Base-by-base conservation (phyloP, 305 asterid genomes). In the Solanum hybrid region DNA sequence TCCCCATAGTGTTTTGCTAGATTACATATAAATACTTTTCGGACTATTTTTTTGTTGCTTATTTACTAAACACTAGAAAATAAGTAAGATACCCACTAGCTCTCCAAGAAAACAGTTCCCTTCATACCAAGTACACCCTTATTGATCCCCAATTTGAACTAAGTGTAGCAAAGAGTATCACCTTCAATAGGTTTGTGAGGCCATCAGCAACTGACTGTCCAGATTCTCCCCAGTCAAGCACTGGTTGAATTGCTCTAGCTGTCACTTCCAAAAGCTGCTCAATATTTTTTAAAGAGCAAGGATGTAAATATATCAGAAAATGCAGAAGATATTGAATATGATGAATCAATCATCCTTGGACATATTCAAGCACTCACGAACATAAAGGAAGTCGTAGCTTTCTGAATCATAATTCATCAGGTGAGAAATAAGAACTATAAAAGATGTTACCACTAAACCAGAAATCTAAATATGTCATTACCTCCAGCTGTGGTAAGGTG, bases 401-500 rank as follows among this genome's bases (percentile, higher is more conserved):
- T 82, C 38, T 82, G 40, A 82, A 29, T 45, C 73, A 45, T 45
- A 45, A 29, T 82, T 42, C 87, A 84, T 84, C 87, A 84, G 15
- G 31, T 31, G 45, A 60, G 42, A 82, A 19, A 85, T 11, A 37
- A 51, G 45, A 51, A 85, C 31, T 45, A 27, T 29, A 27, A 82
- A 82, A 45, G 27, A 82, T 84, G 75, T 56, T 84, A 56, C n/a
- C 13, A 4, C 40, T 51, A 31, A 85, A 87, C 42, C 84, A 78
- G 75, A 89, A 89, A 36, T 88, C 66, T 84, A 31, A 31, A 85
- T 12, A 56, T 56, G 22, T 8, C 42, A 66, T 77, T 92, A 97
- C 99, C 99, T 97, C 99, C 80, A 97, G 95, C 93, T 97, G 99
- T 4, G 99, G 98, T 90, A 96, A 92, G 91, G 99, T 97, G 94